Percentiles rank a stretch among this genome's conserved stretches.
Conservation (phyloP, 2,329 filamentous ascomycete species). For the Furcasterigmium furcatum region DNA sequence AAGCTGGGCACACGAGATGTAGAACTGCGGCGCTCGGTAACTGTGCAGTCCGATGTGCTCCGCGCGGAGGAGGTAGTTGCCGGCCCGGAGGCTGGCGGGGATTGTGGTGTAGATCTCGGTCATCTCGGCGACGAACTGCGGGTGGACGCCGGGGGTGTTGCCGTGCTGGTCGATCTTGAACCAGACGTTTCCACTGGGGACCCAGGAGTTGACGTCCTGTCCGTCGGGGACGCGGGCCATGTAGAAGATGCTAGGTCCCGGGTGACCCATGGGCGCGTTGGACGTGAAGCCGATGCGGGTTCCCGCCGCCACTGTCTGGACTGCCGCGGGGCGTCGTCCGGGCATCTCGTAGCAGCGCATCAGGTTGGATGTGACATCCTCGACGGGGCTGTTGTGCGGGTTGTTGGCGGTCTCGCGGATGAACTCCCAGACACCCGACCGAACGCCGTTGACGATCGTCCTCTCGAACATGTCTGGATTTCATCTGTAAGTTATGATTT, state of each 20-base stretch:
- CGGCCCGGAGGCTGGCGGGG: constrained; percentile 13
- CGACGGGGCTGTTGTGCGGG: constrained; percentile 21
- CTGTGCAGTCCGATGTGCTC: constrained; percentile 28
- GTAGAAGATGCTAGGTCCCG: constrained; percentile 28
- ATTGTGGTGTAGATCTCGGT: constrained; percentile 10
- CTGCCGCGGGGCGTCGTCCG: constrained; percentile 16
- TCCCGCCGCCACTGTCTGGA: constrained; percentile 3
- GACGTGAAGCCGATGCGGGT: constrained; percentile 24
- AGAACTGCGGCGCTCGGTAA: constrained; percentile 27
- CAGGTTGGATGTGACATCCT: constrained; percentile 21
- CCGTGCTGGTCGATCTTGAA: constrained; percentile 19
- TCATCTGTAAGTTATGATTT: neutral
- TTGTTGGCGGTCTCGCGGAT: constrained; percentile 28
- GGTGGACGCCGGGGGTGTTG: neutral
- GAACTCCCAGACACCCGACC: constrained; percentile 21
- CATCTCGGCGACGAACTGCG: constrained; percentile 2
- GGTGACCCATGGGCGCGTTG: constrained; percentile 31
- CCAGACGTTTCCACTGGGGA: constrained; percentile 26
- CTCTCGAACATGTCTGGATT: constrained; percentile 11
- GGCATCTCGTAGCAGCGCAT: constrained; percentile 25
- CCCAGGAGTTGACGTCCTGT: constrained; percentile 25
- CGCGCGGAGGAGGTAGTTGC: constrained; percentile 20
- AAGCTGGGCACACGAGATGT: constrained; percentile 19
- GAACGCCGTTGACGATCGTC: constrained; percentile 7
- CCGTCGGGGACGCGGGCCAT: constrained; percentile 24